phyloP scores from a whole-genome alignment of 257 asterid species.

The Cinchona pubescens region DNA sequence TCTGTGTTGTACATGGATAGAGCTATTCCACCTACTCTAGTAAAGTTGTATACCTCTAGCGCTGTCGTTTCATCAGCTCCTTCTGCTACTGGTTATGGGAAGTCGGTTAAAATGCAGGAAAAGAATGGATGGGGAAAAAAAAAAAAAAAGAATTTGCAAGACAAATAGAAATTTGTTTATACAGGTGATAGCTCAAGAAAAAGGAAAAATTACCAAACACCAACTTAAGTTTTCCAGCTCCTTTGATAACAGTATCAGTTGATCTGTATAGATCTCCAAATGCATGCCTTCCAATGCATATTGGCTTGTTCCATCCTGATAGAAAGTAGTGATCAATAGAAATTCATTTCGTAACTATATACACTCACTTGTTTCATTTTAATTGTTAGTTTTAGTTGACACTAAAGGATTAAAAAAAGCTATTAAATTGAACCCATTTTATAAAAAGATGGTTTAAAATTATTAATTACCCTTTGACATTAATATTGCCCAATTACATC shows the following conservation, averaged over 20 bases:
- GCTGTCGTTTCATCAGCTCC: slow-evolving; percentile 71
- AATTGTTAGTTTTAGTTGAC: too few species aligned
- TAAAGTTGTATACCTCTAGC: slow-evolving; percentile 81
- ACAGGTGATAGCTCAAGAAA: too few species aligned
- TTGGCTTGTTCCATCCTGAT: slow-evolving; percentile 95
- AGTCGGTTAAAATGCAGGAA: slow-evolving; percentile 5
- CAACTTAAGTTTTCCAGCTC: slow-evolving; percentile 91
- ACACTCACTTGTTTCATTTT: too few species aligned
- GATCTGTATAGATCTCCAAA: slow-evolving; percentile 97
- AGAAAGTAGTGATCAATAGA: slow-evolving; percentile 12
- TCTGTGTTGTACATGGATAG: slow-evolving; percentile 98
- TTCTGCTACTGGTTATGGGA: slow-evolving; percentile 59
- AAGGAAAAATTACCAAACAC: slow-evolving; percentile 63
- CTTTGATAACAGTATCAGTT: slow-evolving; percentile 87
- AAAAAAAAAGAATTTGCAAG: neutral
- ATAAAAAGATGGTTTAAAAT: too few species aligned
- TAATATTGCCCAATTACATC: too few species aligned
- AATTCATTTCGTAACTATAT: slow-evolving; percentile 2
- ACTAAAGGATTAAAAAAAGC: too few species aligned
- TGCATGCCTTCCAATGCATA: slow-evolving; percentile 99
- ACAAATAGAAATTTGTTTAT: neutral
- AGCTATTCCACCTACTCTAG: slow-evolving; percentile 98
- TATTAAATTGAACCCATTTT: too few species aligned
- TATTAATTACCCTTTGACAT: too few species aligned
- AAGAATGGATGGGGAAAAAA: neutral